Base-by-base conservation (phyloP, 2,329 filamentous ascomycete genomes). In the Fusarium ambrosium region DNA sequence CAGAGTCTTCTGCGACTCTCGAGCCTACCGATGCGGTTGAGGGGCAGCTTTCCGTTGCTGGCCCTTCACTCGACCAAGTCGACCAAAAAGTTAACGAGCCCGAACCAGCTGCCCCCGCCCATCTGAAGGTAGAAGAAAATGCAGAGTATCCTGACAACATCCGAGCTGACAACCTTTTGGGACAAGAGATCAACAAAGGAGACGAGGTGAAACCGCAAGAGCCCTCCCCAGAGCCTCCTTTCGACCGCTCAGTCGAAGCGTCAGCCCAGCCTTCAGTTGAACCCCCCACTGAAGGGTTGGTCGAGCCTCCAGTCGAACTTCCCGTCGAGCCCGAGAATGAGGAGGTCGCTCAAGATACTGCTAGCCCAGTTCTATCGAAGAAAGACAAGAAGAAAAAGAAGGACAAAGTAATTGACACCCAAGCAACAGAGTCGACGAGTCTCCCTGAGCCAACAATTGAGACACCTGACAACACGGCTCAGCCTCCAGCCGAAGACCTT, bases 351-450 rank as follows among this genome's bases (percentile, higher is more conserved):
- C 73, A 73, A 11, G 64, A 74, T 29, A 61, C 59, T 48, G 37
- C 70, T 10, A 27, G 20, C 24, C 64, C 64, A 11, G 29, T 36
- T 13, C 61, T 70, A 34, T 73, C 62, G 9, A 79, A 79, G 48
- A 78, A 75, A 37, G 73, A 72, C 27, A 71, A 70, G 45, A 76
- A 73, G 29, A 75, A 76, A 68, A 62, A 73, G 68, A 68, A 78
- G 62, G 68, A 69, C 56, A 69, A 74, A 64, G 24, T 61, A 48
- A 24, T 36, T 18, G 62, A 62, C 11, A 24, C 48, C 14, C 41
- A 55, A 22, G 53, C 10, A 16, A 63, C 53, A 60, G 64, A 56
- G 51, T 32, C 56, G 11, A 39, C 69, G 9, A 27, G 45, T 34
- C 32, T 59, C 39, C 27, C 32, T 43, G 37, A 68, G 51, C 43